A percentile compares a stretch with the other conserved stretches of the same genome.
These are phyloP conservation scores for Nymphaea thermarum DNA, from an alignment of 164 flowering plant genomes.

Conservation along the genomic window DNA sequence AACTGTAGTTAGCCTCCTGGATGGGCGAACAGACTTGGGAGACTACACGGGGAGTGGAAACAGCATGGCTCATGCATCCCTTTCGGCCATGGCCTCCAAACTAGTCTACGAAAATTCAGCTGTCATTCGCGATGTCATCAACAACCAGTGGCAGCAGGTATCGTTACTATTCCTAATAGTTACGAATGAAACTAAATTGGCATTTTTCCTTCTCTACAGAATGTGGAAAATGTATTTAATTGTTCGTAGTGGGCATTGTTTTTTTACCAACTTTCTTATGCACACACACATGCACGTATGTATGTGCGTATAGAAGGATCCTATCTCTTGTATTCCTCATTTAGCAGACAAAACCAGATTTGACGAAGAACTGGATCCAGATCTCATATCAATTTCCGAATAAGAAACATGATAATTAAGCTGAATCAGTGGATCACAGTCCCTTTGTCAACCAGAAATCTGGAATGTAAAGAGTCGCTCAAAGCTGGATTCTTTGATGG, in stretches of 20 bases:
- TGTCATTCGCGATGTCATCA: slow-evolving; percentile 44
- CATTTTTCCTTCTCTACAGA: neutral
- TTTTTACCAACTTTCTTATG: too few species aligned
- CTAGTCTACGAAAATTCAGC: slow-evolving; percentile 68
- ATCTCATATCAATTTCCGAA: too few species aligned
- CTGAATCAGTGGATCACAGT: neutral
- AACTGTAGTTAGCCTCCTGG: slow-evolving; percentile 69
- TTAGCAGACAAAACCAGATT: too few species aligned
- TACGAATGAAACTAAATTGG: too few species aligned
- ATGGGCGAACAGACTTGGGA: slow-evolving; percentile 49
- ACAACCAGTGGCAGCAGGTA: slow-evolving; percentile 69
- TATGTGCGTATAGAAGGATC: neutral
- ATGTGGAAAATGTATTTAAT: too few species aligned
- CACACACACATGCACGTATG: neutral
- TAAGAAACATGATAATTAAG: neutral
- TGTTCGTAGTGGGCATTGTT: too few species aligned
- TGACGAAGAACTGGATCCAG: too few species aligned
- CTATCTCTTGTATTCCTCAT: too few species aligned
- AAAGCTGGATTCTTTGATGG: neutral
- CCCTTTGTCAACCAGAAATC: neutral
- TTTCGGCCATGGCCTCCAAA: slow-evolving; percentile 78
- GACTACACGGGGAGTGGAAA: slow-evolving; percentile 13
- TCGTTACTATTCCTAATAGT: neutral
- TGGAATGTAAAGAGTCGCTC: neutral
- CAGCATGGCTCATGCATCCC: slow-evolving; percentile 41